These are phyloP conservation scores for Phytopythium cucurbitacearum DNA, from an alignment of 352 stramenopile species.

Conservation along the genomic window DNA sequence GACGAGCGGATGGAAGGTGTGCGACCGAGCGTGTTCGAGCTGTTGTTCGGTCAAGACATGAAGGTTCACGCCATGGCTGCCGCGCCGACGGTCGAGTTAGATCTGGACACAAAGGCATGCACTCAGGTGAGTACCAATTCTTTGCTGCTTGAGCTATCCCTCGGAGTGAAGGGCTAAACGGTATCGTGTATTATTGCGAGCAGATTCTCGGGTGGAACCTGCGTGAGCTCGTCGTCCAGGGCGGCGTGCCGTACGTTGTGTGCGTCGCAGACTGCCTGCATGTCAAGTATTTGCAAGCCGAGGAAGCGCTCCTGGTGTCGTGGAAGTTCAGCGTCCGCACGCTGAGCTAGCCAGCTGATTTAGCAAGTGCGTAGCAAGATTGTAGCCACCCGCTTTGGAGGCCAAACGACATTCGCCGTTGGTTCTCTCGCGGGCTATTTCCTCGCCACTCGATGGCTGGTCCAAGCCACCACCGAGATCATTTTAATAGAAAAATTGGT, in stretches of 20 bases:
- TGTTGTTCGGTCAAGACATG: conserved; percentile 49
- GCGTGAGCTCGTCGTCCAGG: conserved; percentile 44
- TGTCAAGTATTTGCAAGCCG: conserved; percentile 39
- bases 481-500: too few relatives aligned
- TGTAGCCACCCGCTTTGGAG: too few relatives aligned
- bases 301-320: conserved; percentile 40
- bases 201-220: conserved; percentile 60
- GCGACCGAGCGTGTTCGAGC: conserved; percentile 49
- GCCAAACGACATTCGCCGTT: too few relatives aligned
- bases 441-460: too few relatives aligned
- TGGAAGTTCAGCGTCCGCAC: conserved; percentile 44
- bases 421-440: too few relatives aligned
- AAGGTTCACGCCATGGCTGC: conserved; percentile 25
- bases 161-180: conserved; percentile 6
- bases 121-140: conserved; percentile 31
- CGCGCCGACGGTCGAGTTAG: conserved; percentile 22
- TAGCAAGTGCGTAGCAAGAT: too few relatives aligned
- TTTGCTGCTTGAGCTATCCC: background rate
- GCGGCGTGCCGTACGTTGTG: conserved; percentile 37
- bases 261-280: conserved; percentile 36
- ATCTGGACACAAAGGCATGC: conserved; percentile 40
- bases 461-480: too few relatives aligned
- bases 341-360: conserved; percentile 1
- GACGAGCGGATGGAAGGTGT: conserved; percentile 66
- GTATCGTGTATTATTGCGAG: conserved; percentile 1